Base-by-base conservation (phyloP, 2,329 filamentous ascomycete genomes). In the Paecilomyces formosus region DNA sequence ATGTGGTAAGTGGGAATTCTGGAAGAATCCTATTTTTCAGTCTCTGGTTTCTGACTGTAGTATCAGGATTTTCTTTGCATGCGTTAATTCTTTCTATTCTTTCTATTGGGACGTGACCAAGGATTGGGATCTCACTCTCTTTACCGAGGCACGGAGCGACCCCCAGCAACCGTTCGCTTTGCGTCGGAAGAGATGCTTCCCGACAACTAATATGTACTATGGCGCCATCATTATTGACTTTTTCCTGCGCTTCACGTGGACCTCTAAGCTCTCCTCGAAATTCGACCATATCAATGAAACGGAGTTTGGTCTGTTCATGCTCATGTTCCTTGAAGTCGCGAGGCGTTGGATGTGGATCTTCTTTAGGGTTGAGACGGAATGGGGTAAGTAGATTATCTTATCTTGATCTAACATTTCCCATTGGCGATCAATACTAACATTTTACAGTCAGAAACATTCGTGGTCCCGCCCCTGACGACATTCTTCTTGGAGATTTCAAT, bases 101-200 rank as follows among this genome's bases (percentile, higher is more conserved):
- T 97, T 97, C 78, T 99, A 94, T 80, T 99, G 94, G 94, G 94
- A 99, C 68, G 86, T 97, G 30, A 83, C 90, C 57, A 94, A 92
- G 77, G 94, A 99, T 79, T 99, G 94, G 94, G 94, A 97, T 70
- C 81, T 99, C 62, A 90, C 88, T 0, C 81, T 97, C 13, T 89
- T 97, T 69, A 84, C 88, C 2, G 72, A 80, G 1, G 72, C 77
- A 61, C 84, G 88, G 62, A 80, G 80, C 63, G 80, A 82, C 11
- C 81, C 82, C 1, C 84, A 88, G 26, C 83, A 92, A 65, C 85
- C 90, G 0, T 94, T 85, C 71, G 94, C 90, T 1, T 79, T 99
- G 52, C 86, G 94, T 28, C 82, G 86, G 55, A 82, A 88, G 58
- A 82, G 92, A 21, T 83, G 87, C 69, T 90, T 97, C 70, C 83